Evolutionary conservation across 2,329 filamentous ascomycete genomes (phyloP).

Genomic region (Beauveria varroae): DNA sequence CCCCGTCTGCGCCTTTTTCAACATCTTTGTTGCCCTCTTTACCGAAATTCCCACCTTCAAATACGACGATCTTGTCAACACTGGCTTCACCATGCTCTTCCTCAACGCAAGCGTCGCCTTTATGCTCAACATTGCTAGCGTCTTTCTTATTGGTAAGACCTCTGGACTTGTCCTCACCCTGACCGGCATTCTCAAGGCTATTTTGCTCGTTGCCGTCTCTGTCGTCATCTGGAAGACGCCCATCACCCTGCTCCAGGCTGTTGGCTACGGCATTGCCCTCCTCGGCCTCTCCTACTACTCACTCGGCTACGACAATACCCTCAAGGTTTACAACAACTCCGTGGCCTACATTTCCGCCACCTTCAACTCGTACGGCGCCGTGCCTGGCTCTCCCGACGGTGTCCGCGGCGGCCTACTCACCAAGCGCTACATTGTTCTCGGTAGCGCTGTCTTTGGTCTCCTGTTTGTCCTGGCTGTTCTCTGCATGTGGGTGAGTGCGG

Average conservation of each 20-base stretch:
- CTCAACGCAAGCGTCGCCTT: constrained; percentile 75
- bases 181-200: constrained; percentile 81
- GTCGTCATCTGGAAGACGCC: constrained; percentile 72
- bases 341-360: constrained; percentile 18
- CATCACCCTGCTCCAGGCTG: constrained; percentile 61
- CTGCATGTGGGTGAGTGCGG: constrained; percentile 6
- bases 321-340: constrained; percentile 17
- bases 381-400: constrained; percentile 9
- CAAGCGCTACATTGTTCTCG: constrained; percentile 16
- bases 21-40: constrained; percentile 60
- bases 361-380: constrained; percentile 16
- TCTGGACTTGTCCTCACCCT: constrained; percentile 80
- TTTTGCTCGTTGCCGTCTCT: constrained; percentile 69
- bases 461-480: constrained; percentile 18
- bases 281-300: constrained; percentile 44
- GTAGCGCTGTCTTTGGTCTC: constrained; percentile 20
- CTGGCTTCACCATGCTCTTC: constrained; percentile 59
- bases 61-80: constrained; percentile 54
- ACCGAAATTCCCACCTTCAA: constrained; percentile 62
- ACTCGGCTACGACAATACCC: constrained; percentile 28
- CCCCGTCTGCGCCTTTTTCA: constrained; percentile 76
- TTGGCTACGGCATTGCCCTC: constrained; percentile 69
- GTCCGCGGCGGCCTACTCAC: constrained; percentile 13
- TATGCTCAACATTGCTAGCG: constrained; percentile 72
- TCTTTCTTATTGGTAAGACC: constrained; percentile 85